A percentile compares a stretch with the other conserved stretches of the same genome.
Conservation (phyloP, 2,329 filamentous ascomycete species). For the Scytalidium lignicola region DNA sequence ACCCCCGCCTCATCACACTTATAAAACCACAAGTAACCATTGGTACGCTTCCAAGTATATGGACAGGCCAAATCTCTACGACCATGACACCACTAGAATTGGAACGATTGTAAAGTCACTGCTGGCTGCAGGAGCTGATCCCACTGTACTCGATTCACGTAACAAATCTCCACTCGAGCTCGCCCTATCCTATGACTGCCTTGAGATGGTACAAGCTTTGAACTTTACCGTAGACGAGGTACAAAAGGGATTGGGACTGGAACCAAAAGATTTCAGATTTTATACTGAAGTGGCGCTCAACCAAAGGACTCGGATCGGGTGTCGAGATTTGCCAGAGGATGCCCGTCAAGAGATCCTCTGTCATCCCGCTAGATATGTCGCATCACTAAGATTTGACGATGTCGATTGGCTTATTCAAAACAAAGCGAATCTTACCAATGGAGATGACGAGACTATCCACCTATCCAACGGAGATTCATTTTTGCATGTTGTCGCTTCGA, state of each 20-base stretch:
- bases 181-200: slow-evolving; percentile 1
- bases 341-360: neutral
- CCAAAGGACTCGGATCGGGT: neutral
- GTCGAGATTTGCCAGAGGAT: slow-evolving; percentile 1
- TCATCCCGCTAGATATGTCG: slow-evolving; percentile 2
- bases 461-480: slow-evolving; percentile 1
- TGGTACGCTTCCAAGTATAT: neutral
- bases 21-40: neutral
- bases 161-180: slow-evolving; percentile 2
- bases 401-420: slow-evolving; percentile 1
- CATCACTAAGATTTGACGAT: slow-evolving; percentile 1
- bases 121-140: slow-evolving; percentile 6
- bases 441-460: neutral
- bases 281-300: slow-evolving; percentile 2
- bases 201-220: neutral
- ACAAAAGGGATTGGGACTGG: neutral
- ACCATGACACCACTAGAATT: neutral
- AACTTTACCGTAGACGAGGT: neutral
- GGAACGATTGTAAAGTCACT: neutral
- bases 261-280: slow-evolving; percentile 1
- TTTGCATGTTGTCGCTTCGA: slow-evolving; percentile 9
- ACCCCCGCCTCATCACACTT: neutral
- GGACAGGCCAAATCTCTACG: neutral
- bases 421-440: neutral
- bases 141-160: slow-evolving; percentile 5